phyloP scores from a whole-genome alignment of 208 protist genomes.

The Leishmania mexicana region DNA sequence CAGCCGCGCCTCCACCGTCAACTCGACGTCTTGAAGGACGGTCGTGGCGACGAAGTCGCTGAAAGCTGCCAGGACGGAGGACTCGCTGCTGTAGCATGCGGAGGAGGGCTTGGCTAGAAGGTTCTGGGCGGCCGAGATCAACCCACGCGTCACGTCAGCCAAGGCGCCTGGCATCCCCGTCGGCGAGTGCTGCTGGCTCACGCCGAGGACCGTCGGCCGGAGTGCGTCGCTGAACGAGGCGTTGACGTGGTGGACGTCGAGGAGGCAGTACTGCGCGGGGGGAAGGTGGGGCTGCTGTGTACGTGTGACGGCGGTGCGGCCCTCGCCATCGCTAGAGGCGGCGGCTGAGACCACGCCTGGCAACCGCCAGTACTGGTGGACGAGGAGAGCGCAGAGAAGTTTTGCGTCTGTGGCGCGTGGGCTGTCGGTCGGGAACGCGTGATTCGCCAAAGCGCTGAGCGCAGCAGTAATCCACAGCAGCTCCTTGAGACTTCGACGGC shows the following conservation, averaged over 20 bases:
- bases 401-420: slow-evolving; percentile 50
- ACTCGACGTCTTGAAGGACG: slow-evolving; percentile 42
- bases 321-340: not conserved
- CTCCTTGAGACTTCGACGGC: slow-evolving; percentile 15
- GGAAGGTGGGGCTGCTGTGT: slow-evolving; percentile 25
- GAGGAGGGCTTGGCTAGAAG: slow-evolving; percentile 37
- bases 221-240: not conserved
- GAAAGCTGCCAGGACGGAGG: slow-evolving; percentile 38
- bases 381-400: slow-evolving; percentile 58
- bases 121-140: slow-evolving; percentile 57
- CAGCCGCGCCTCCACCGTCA: slow-evolving; percentile 66
- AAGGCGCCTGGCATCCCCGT: slow-evolving; percentile 35
- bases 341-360: slow-evolving; percentile 13
- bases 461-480: slow-evolving; percentile 30
- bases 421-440: slow-evolving; percentile 57
- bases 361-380: slow-evolving; percentile 36
- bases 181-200: not conserved
- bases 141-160: slow-evolving; percentile 42
- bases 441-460: slow-evolving; percentile 70
- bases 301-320: slow-evolving; percentile 16
- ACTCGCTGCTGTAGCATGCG: slow-evolving; percentile 49
- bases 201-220: not conserved
- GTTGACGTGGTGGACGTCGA: slow-evolving; percentile 13
- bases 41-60: slow-evolving; percentile 67
- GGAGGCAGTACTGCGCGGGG: slow-evolving; percentile 17